A percentile compares a stretch with the other conserved stretches of the same genome.
phyloP scores from a whole-genome alignment of 1,284 basidiomycete species.

The Schizophyllum amplum region DNA sequence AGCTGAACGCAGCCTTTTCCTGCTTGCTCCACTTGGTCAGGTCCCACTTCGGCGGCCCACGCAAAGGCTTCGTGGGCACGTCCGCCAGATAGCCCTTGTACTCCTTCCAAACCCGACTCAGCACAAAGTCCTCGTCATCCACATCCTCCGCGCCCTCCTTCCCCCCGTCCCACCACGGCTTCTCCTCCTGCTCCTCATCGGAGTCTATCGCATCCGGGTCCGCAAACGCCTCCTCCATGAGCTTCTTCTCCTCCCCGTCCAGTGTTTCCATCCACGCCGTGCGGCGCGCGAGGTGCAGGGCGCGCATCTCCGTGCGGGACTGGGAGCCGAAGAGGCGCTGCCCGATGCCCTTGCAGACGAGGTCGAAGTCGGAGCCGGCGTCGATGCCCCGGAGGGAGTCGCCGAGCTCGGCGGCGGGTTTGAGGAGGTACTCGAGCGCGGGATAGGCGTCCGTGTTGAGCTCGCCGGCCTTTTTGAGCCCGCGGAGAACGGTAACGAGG shows the following conservation, averaged over 20 bases:
- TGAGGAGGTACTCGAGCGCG: slow-evolving; percentile 28
- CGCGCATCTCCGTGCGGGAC: slow-evolving; percentile 20
- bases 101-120: slow-evolving; percentile 12
- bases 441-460: slow-evolving; percentile 25
- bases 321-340: slow-evolving; percentile 23
- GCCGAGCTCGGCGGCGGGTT: slow-evolving; percentile 21
- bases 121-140: slow-evolving; percentile 17
- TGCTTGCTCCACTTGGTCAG: slow-evolving; percentile 24
- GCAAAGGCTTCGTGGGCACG: slow-evolving; percentile 20
- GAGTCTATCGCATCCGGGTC: neutral
- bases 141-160: slow-evolving; percentile 16
- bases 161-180: slow-evolving; percentile 5
- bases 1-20: slow-evolving; percentile 21
- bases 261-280: neutral
- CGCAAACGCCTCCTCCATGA: neutral
- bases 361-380: slow-evolving; percentile 20
- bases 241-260: neutral
- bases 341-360: slow-evolving; percentile 29
- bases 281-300: neutral
- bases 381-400: slow-evolving; percentile 17
- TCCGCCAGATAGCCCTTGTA: slow-evolving; percentile 18
- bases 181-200: neutral
- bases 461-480: slow-evolving; percentile 21
- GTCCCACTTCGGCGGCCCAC: slow-evolving; percentile 29
- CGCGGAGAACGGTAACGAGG: slow-evolving; percentile 28